Percentiles rank a stretch among this genome's conserved stretches.
phyloP scores from a whole-genome alignment of 352 stramenopile species.

The Thraustochytrium striatum region DNA sequence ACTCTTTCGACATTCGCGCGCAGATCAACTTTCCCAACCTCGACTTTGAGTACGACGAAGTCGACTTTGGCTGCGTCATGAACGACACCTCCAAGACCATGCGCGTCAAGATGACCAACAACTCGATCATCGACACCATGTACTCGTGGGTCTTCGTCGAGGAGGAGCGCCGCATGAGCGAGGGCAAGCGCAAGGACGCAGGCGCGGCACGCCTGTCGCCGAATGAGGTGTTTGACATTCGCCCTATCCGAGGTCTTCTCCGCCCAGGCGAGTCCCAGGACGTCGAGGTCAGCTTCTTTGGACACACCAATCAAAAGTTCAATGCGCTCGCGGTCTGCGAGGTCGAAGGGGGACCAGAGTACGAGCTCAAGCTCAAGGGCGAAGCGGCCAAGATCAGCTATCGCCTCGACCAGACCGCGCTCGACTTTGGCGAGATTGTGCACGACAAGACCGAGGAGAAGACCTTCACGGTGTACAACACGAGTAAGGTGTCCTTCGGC shows the following conservation, averaged over 20 bases:
- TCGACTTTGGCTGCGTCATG: constrained; percentile 88
- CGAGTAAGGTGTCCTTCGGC: constrained; percentile 81
- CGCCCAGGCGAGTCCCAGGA: constrained; percentile 78
- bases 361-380: constrained; percentile 76
- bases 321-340: constrained; percentile 77
- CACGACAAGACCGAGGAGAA: constrained; percentile 84
- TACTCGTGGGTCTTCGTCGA: constrained; percentile 91
- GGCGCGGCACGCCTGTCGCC: constrained; percentile 7
- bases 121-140: constrained; percentile 75
- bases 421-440: constrained; percentile 88
- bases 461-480: constrained; percentile 83
- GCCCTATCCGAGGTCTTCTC: constrained; percentile 79
- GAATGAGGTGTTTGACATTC: constrained; percentile 82
- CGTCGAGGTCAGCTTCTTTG: constrained; percentile 88
- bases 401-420: constrained; percentile 74
- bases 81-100: constrained; percentile 89
- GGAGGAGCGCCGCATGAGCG: constrained; percentile 63
- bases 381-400: constrained; percentile 85
- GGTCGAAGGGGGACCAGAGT: constrained; percentile 86
- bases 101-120: constrained; percentile 75
- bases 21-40: constrained; percentile 91
- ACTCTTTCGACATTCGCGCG: constrained; percentile 75
- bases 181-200: constrained; percentile 60
- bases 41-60: constrained; percentile 74
- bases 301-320: constrained; percentile 83